phyloP scores from a whole-genome alignment of 2,329 filamentous ascomycete species.

The Fusarium papillatum region DNA sequence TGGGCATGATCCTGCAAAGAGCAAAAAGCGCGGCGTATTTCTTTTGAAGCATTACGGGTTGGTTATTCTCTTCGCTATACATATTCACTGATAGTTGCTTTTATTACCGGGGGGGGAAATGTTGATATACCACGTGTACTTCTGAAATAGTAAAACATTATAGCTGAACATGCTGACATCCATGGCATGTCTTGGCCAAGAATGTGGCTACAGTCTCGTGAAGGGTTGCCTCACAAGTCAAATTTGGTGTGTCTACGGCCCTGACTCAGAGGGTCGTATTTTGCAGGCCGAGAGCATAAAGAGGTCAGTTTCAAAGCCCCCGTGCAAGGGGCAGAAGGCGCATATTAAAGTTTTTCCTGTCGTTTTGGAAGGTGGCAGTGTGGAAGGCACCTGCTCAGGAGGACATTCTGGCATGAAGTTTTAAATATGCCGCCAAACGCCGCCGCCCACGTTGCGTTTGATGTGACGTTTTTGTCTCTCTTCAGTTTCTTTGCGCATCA shows the following conservation, averaged over 20 bases:
- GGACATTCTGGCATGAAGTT: background rate
- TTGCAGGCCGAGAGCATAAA: background rate
- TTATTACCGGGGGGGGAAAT: constrained; percentile 16
- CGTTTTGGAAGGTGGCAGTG: constrained; percentile 2
- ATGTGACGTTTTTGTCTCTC: background rate
- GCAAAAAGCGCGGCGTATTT: constrained; percentile 3
- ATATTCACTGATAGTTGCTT: constrained; percentile 29
- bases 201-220: background rate
- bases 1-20: background rate
- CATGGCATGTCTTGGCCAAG: background rate
- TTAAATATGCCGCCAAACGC: background rate
- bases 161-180: background rate
- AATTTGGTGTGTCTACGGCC: background rate
- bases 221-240: background rate
- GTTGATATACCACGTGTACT: constrained; percentile 30
- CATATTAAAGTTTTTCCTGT: background rate
- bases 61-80: constrained; percentile 25
- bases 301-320: background rate
- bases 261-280: background rate
- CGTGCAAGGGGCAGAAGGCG: background rate
- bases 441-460: background rate
- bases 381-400: background rate
- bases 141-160: background rate
- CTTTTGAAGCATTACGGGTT: constrained; percentile 2
- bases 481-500: background rate